Conservation (phyloP, 2,329 filamentous ascomycete species). For the Colletotrichum tabaci region DNA sequence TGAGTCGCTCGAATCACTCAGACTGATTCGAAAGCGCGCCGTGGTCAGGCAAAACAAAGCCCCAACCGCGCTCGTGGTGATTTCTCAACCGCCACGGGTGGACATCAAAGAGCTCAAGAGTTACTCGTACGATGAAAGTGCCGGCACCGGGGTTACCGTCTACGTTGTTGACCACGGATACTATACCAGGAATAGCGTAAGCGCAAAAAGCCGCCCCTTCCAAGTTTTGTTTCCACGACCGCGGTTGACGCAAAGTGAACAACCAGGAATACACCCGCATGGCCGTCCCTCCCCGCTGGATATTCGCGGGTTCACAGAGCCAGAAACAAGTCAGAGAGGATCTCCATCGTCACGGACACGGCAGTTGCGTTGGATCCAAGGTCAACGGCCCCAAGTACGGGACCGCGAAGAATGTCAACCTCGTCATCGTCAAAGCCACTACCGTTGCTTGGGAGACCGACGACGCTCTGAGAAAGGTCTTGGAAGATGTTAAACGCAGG, state of each 20-base stretch:
- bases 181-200: not conserved
- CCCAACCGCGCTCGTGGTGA: constrained; percentile 4
- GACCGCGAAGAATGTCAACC: not conserved
- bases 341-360: not conserved
- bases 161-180: constrained; percentile 9
- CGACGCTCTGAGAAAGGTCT: not conserved
- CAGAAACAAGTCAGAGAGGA: not conserved
- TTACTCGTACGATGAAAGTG: constrained; percentile 1
- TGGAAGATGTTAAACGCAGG: not conserved
- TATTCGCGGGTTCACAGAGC: not conserved
- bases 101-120: not conserved
- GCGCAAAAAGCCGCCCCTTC: not conserved
- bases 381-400: constrained; percentile 15
- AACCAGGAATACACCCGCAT: constrained; percentile 14
- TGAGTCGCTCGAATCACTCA: constrained; percentile 8
- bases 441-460: not conserved
- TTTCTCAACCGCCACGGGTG: constrained; percentile 3
- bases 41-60: not conserved
- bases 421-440: constrained; percentile 2
- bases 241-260: too few species aligned
- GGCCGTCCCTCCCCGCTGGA: constrained; percentile 13
- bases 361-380: constrained; percentile 9
- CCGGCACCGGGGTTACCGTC: not conserved
- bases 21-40: constrained; percentile 1
- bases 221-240: too few species aligned